Evolutionary conservation across 2,329 filamentous ascomycete genomes (phyloP).

Genomic region (Pestalotiopsis sp.): DNA sequence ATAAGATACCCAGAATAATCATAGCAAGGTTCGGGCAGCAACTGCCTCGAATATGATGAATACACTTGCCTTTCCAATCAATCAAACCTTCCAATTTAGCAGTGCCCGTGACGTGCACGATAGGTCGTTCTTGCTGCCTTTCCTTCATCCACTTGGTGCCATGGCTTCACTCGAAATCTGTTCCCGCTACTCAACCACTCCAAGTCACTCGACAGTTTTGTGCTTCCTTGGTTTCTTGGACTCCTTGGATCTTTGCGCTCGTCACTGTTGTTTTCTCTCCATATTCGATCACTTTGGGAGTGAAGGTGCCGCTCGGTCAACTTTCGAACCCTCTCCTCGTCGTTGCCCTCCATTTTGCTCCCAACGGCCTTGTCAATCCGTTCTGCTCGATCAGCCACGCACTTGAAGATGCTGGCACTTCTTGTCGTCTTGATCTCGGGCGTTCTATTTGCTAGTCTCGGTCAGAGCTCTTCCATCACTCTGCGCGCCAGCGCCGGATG

Average conservation of each 20-base stretch:
- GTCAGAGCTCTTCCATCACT: constrained; percentile 33
- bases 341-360: background rate
- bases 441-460: constrained; percentile 10
- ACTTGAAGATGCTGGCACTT: constrained; percentile 26
- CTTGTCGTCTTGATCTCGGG: constrained; percentile 22
- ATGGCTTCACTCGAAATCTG: background rate
- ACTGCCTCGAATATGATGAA: background rate
- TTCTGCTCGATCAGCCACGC: constrained; percentile 13
- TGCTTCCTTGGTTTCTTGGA: constrained; percentile 5
- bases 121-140: background rate
- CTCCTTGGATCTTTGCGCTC: background rate
- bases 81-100: background rate
- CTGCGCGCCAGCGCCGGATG: constrained; percentile 48
- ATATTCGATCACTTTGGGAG: background rate
- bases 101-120: background rate
- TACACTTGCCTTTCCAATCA: background rate
- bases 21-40: background rate
- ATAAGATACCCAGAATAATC: background rate
- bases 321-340: background rate
- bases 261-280: background rate
- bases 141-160: background rate
- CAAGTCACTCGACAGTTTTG: background rate
- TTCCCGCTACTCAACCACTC: background rate
- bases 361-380: constrained; percentile 13
- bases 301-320: background rate